Percentiles rank a stretch among this genome's conserved stretches.
These are phyloP conservation scores for Crithidia mellificae DNA, from an alignment of 208 protist genomes.

Conservation along the genomic window DNA sequence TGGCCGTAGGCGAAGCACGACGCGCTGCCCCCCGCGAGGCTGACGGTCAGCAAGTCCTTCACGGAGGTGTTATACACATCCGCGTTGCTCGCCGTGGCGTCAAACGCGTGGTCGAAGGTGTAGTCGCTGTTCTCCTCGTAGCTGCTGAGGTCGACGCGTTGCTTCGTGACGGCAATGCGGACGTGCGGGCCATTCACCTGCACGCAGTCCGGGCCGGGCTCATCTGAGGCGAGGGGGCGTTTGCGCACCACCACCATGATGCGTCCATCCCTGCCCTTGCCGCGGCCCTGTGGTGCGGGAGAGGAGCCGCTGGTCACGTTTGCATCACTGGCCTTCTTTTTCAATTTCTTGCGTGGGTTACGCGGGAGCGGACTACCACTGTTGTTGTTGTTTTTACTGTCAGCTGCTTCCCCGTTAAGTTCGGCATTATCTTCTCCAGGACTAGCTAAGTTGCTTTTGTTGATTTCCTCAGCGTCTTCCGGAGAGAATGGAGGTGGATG, in stretches of 20 bases:
- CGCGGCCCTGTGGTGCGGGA: background rate
- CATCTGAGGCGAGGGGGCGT: constrained; percentile 59
- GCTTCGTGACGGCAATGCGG: constrained; percentile 64
- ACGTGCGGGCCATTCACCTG: constrained; percentile 50
- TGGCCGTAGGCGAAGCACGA: constrained; percentile 98
- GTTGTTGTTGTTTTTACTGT: background rate
- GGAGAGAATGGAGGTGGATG: no score
- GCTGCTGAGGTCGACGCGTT: constrained; percentile 94
- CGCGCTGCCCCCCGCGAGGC: constrained; percentile 93
- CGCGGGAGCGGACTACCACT: background rate
- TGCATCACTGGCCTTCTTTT: background rate
- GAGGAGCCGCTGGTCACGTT: background rate
- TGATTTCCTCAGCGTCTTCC: no score
- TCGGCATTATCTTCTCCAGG: background rate
- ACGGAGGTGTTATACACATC: constrained; percentile 83
- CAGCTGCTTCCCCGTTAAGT: background rate
- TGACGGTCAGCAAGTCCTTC: constrained; percentile 78
- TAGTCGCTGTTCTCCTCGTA: constrained; percentile 95
- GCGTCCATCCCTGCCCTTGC: constrained; percentile 53
- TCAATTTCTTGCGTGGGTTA: background rate
- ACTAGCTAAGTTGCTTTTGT: background rate
- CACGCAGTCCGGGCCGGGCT: constrained; percentile 57
- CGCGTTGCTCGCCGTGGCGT: constrained; percentile 67
- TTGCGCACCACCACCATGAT: constrained; percentile 90
- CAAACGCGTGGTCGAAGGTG: constrained; percentile 94